These are phyloP conservation scores for Fusarium proliferatum DNA, from an alignment of 2,329 filamentous ascomycete genomes.

Conservation along the genomic window DNA sequence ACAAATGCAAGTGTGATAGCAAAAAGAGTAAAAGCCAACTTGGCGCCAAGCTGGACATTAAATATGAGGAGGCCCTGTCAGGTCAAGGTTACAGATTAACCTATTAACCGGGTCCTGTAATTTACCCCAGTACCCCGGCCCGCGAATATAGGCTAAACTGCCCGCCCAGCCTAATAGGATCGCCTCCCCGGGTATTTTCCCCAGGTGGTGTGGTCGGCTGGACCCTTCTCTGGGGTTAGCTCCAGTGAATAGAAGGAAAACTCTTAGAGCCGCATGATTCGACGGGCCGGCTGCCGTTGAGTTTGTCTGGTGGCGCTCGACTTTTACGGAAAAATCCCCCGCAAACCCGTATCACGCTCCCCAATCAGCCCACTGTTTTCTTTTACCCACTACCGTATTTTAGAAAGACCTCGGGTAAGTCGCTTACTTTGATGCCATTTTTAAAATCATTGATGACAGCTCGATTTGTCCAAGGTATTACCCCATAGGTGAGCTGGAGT, in stretches of 20 bases:
- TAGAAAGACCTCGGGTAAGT: constrained; percentile 15
- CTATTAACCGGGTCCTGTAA: constrained; percentile 6
- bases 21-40: not conserved
- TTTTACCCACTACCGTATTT: not conserved
- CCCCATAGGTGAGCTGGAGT: constrained; percentile 14
- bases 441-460: not conserved
- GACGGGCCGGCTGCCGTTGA: constrained; percentile 10
- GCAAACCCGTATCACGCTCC: not conserved
- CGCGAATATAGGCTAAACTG: constrained; percentile 6
- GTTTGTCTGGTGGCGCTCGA: not conserved
- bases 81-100: not conserved
- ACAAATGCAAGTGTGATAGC: not conserved
- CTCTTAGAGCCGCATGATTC: not conserved
- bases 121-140: constrained; percentile 2
- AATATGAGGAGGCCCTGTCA: not conserved
- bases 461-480: not conserved
- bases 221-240: not conserved
- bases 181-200: constrained; percentile 1
- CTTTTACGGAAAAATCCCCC: not conserved
- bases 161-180: not conserved
- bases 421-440: not conserved
- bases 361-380: constrained; percentile 32
- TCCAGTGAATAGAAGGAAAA: not conserved
- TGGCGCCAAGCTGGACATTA: constrained; percentile 14
- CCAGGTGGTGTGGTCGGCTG: not conserved